These are phyloP conservation scores for Chytridium lagenaria DNA, from an alignment of 371 early-diverging fungal genomes.

Conservation along the genomic window DNA sequence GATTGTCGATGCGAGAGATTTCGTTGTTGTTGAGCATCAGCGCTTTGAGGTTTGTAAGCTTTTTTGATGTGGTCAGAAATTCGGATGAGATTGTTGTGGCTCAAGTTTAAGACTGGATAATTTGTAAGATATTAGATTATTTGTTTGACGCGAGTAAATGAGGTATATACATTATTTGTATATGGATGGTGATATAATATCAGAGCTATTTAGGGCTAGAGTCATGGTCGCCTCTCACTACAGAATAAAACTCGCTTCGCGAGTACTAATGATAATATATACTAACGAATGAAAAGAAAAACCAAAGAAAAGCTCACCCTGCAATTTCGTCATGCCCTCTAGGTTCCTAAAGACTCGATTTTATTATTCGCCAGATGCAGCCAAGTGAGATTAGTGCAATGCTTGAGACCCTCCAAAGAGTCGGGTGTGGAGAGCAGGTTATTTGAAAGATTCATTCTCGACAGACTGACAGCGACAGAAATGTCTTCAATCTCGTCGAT, in stretches of 20 bases:
- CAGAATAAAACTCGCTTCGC: not conserved
- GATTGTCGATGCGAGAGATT: constrained; percentile 68
- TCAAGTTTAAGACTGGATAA: constrained; percentile 70
- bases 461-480: constrained; percentile 65
- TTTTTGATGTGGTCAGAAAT: constrained; percentile 66
- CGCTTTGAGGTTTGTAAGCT: constrained; percentile 73
- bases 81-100: constrained; percentile 70
- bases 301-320: constrained; percentile 55
- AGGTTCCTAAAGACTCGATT: constrained; percentile 67
- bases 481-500: constrained; percentile 73
- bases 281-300: not conserved
- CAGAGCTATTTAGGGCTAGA: no score
- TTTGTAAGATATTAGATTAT: not conserved
- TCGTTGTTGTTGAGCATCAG: constrained; percentile 82
- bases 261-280: not conserved
- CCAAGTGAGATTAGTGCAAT: constrained; percentile 64
- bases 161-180: no score
- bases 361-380: constrained; percentile 72
- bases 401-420: constrained; percentile 62
- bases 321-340: constrained; percentile 63
- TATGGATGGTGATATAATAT: no score
- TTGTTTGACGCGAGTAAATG: not conserved
- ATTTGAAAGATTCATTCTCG: constrained; percentile 72
- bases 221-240: not conserved
- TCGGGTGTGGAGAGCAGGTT: constrained; percentile 64